These are phyloP conservation scores for Fusarium gaditjirri DNA, from an alignment of 2,329 filamentous ascomycete species.

Conservation along the genomic window DNA sequence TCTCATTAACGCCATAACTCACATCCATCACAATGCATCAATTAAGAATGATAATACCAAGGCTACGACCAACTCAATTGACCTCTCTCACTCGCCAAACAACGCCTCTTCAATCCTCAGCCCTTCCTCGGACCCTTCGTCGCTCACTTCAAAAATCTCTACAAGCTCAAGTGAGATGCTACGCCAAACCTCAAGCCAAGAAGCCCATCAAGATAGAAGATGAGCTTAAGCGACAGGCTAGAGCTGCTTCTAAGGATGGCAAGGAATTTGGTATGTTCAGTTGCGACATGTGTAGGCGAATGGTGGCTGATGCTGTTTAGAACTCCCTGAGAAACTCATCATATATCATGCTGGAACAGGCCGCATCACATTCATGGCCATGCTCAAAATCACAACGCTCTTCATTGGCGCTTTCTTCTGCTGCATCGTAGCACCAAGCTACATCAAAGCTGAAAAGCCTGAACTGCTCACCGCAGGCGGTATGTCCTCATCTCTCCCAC, in stretches of 20 bases:
- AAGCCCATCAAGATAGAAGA: conserved; percentile 37
- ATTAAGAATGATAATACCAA: conserved; percentile 32
- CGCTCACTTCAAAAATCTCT: conserved; percentile 41
- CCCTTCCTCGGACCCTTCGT: conserved; percentile 27
- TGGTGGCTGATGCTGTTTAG: conserved; percentile 44
- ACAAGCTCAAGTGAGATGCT: conserved; percentile 41
- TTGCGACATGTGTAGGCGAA: too few species aligned
- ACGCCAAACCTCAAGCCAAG: conserved; percentile 34
- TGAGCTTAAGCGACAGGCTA: conserved; percentile 44
- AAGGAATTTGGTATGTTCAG: conserved; percentile 34
- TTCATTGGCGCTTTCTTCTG: conserved; percentile 75
- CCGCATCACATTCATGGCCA: conserved; percentile 74
- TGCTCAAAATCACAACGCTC: conserved; percentile 76
- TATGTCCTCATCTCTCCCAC: conserved; percentile 45
- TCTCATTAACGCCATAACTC: neutral
- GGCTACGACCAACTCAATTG: conserved; percentile 34
- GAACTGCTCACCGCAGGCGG: conserved; percentile 50
- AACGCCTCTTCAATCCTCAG: neutral
- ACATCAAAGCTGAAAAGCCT: conserved; percentile 56
- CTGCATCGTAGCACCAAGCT: conserved; percentile 70
- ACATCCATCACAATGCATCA: conserved; percentile 30
- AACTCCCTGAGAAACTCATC: conserved; percentile 68
- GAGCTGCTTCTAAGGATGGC: conserved; percentile 33
- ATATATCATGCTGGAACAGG: conserved; percentile 81
- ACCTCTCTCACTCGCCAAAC: neutral